Percentiles rank a stretch among this genome's conserved stretches.
phyloP scores from a whole-genome alignment of 208 protist species.

The Leishmania mexicana region DNA sequence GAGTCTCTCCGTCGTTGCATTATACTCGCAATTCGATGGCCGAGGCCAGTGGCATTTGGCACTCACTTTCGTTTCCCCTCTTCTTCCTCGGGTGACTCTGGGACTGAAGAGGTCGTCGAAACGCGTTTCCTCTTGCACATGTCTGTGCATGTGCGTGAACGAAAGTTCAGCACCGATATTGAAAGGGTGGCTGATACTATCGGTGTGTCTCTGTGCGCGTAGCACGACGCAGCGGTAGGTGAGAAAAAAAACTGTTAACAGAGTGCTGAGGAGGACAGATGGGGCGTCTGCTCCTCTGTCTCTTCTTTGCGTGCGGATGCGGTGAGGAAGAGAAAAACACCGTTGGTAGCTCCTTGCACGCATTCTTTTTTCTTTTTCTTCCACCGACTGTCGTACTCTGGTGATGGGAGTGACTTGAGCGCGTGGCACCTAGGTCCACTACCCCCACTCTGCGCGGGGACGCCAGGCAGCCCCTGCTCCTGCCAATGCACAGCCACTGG shows the following conservation, averaged over 20 bases:
- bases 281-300: background rate
- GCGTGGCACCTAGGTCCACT: background rate
- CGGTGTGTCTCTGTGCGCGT: background rate
- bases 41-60: background rate
- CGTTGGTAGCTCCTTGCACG: background rate
- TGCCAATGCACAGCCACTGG: background rate
- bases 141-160: background rate
- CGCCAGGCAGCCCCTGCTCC: background rate
- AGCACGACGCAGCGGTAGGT: background rate
- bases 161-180: background rate
- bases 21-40: background rate
- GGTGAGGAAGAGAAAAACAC: background rate
- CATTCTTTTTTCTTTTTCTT: background rate
- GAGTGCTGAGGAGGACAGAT: background rate
- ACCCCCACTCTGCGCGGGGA: background rate
- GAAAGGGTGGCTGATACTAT: background rate
- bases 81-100: background rate
- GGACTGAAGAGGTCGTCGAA: background rate
- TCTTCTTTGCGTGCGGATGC: background rate
- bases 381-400: background rate
- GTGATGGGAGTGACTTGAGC: background rate
- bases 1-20: background rate
- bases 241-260: background rate
- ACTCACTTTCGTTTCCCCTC: background rate
- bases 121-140: background rate